A percentile compares a stretch with the other conserved stretches of the same genome.
phyloP scores from a whole-genome alignment of 495 filamentous ascomycete genomes.

The Penicillium egyptiacum region DNA sequence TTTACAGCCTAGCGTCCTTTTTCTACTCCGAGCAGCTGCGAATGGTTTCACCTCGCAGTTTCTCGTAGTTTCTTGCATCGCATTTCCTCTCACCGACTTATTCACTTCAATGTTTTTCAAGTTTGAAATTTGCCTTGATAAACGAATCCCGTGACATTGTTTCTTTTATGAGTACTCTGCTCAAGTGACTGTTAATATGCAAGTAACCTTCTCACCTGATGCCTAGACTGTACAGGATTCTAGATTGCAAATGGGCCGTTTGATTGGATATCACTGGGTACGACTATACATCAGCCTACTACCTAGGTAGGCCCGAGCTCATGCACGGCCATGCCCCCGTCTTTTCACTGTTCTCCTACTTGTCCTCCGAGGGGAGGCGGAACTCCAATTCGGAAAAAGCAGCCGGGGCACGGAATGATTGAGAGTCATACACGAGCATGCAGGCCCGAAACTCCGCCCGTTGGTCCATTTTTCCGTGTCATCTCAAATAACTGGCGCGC shows the following conservation, averaged over 20 bases:
- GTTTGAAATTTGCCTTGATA: constrained; percentile 7
- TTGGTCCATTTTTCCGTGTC: constrained; percentile 1
- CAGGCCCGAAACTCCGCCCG: not conserved
- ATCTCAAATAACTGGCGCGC: not conserved
- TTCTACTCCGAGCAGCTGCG: constrained; percentile 9
- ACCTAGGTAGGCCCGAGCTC: constrained; percentile 12
- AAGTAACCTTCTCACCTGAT: constrained; percentile 3
- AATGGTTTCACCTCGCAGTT: constrained; percentile 6
- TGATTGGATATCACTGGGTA: constrained; percentile 7
- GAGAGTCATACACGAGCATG: not conserved
- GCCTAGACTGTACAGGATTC: not conserved
- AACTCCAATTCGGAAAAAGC: constrained; percentile 4
- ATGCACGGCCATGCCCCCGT: constrained; percentile 13
- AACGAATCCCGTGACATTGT: not conserved
- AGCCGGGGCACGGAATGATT: constrained; percentile 4
- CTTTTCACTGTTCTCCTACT: not conserved
- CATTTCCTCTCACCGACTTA: not conserved
- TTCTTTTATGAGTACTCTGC: not conserved
- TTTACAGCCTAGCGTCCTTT: not conserved
- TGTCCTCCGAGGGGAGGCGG: not conserved
- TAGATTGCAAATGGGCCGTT: not conserved
- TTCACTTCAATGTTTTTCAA: not conserved
- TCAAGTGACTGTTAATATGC: constrained; percentile 5
- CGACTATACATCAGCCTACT: not conserved
- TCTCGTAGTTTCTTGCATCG: not conserved